Evolutionary conservation across 495 filamentous ascomycete genomes (phyloP).

Genomic region (Penicillium riverlandense): DNA sequence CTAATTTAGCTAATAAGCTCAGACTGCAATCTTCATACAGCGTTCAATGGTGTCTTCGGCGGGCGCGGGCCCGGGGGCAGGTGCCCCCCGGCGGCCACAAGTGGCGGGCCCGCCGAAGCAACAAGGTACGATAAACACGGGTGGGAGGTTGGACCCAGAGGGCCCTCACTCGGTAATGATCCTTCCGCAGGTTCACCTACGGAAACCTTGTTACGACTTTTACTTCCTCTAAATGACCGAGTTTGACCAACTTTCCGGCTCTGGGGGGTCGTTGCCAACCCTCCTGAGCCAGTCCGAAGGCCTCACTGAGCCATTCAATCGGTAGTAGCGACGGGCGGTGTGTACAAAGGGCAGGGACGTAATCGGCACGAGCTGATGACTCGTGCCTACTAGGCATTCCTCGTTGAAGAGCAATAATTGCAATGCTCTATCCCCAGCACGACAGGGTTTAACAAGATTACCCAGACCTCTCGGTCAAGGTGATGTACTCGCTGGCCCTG

Average conservation of each 20-base stretch:
- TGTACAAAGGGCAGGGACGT: constrained; percentile 22
- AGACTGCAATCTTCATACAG: too few species aligned
- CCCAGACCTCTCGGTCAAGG: constrained; percentile 18
- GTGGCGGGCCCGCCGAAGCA: too few species aligned
- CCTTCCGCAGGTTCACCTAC: constrained; percentile 64
- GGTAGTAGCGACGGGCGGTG: constrained; percentile 67
- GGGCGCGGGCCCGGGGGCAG: too few species aligned
- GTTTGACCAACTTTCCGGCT: constrained; percentile 65
- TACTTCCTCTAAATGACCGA: constrained; percentile 69
- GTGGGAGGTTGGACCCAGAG: constrained; percentile 15
- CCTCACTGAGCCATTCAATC: constrained; percentile 69
- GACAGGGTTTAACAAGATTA: too few species aligned
- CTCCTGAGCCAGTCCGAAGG: constrained; percentile 53
- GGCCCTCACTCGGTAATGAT: constrained; percentile 47
- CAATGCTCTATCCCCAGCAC: too few species aligned
- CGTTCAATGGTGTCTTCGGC: too few species aligned
- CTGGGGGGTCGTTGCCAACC: constrained; percentile 24
- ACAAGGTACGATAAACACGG: not conserved
- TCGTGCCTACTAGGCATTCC: too few species aligned
- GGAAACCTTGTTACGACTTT: constrained; percentile 67
- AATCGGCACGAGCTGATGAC: too few species aligned
- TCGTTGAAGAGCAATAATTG: too few species aligned
- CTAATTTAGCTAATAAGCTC: too few species aligned
- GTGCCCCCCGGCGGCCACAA: too few species aligned
- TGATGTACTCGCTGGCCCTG: constrained; percentile 42